These are phyloP conservation scores for Plicaturopsis crispa DNA, from an alignment of 768 basidiomycete species.

Conservation along the genomic window DNA sequence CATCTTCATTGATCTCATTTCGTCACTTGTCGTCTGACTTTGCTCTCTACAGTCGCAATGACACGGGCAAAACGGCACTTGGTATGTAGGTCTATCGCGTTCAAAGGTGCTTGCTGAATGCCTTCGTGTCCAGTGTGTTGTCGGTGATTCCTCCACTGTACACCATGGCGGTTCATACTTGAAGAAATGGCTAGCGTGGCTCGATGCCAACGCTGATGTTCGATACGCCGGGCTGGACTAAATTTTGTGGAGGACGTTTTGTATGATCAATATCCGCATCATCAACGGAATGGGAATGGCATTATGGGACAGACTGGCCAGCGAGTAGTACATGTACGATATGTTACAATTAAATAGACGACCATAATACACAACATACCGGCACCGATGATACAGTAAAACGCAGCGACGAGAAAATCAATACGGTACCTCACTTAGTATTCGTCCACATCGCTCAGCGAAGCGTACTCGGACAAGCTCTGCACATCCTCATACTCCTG, in stretches of 20 bases:
- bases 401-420: background rate
- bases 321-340: too few species aligned
- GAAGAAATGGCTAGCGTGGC: constrained; percentile 86
- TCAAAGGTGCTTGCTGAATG: background rate
- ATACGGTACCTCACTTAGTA: constrained; percentile 30
- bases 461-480: constrained; percentile 74
- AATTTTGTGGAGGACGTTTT: too few species aligned
- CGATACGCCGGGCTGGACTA: constrained; percentile 70
- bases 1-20: background rate
- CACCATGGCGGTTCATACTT: constrained; percentile 77
- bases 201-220: constrained; percentile 87
- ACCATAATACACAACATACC: too few species aligned
- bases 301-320: too few species aligned
- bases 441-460: constrained; percentile 71
- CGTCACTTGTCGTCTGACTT: constrained; percentile 3
- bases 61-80: constrained; percentile 85
- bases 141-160: constrained; percentile 93
- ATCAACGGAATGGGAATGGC: too few species aligned
- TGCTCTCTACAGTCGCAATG: constrained; percentile 64
- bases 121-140: constrained; percentile 54
- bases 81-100: constrained; percentile 35
- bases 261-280: too few species aligned
- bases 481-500: constrained; percentile 75
- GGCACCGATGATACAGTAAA: background rate
- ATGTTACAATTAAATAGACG: too few species aligned